A percentile compares a stretch with the other conserved stretches of the same genome.
Conservation (phyloP, 306 rosid species). For the Lathyrus sativus region DNA sequence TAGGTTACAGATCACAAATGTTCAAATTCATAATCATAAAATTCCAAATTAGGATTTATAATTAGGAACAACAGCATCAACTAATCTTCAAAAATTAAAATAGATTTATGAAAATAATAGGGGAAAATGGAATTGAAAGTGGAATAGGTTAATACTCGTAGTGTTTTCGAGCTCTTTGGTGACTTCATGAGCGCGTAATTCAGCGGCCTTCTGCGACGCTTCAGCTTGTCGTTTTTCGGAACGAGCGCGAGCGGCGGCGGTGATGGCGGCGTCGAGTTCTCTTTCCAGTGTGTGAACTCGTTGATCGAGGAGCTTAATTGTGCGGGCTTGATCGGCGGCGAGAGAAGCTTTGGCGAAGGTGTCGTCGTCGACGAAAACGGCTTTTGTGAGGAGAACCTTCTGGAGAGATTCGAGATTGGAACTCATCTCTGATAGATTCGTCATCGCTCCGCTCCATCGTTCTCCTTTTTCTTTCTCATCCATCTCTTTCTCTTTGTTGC, state of each 20-base stretch:
- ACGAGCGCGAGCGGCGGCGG: slow-evolving; percentile 88
- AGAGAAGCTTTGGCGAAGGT: slow-evolving; percentile 87
- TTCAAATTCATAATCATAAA: not conserved
- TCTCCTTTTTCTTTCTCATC: slow-evolving; percentile 74
- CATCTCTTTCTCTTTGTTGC: slow-evolving; percentile 36
- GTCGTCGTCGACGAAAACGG: slow-evolving; percentile 85
- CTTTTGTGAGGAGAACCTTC: slow-evolving; percentile 78
- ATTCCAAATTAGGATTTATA: slow-evolving; percentile 6
- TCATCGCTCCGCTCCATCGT: slow-evolving; percentile 87
- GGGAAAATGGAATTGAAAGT: no score
- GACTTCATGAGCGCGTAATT: slow-evolving; percentile 69
- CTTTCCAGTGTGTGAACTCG: slow-evolving; percentile 84
- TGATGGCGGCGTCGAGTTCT: slow-evolving; percentile 91
- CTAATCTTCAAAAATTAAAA: slow-evolving; percentile 3
- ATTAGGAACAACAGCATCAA: not conserved
- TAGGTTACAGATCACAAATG: slow-evolving; percentile 20
- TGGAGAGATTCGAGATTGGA: slow-evolving; percentile 81
- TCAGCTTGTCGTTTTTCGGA: slow-evolving; percentile 89
- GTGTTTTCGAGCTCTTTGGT: slow-evolving; percentile 94
- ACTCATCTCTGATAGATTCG: slow-evolving; percentile 84
- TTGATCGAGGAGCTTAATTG: slow-evolving; percentile 76
- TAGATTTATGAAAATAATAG: not conserved
- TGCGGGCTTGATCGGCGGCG: slow-evolving; percentile 85
- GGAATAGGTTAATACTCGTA: slow-evolving; percentile 54
- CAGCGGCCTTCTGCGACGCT: slow-evolving; percentile 82